These are phyloP conservation scores for Alternaria novae-zelandiae DNA, from an alignment of 2,329 filamentous ascomycete species.

Conservation along the genomic window DNA sequence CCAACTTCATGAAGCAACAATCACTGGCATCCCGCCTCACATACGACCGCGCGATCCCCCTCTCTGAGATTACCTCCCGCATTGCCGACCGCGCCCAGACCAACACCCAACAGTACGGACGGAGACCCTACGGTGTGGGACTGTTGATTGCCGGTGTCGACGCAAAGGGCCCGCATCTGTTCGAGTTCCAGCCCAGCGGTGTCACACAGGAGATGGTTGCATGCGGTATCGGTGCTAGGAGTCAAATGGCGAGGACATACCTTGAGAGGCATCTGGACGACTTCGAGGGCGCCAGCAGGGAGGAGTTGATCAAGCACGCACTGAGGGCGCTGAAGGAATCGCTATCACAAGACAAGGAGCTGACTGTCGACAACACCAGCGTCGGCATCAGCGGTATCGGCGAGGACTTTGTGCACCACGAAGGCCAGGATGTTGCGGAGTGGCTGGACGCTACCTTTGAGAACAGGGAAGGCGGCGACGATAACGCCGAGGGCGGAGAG, in stretches of 20 bases:
- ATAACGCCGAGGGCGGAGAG: constrained; percentile 49
- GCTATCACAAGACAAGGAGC: constrained; percentile 93
- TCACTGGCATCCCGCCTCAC: constrained; percentile 94
- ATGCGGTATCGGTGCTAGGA: constrained; percentile 92
- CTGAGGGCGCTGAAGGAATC: constrained; percentile 93
- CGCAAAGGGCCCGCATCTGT: constrained; percentile 91
- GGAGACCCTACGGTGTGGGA: constrained; percentile 93
- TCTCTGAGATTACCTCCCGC: constrained; percentile 86
- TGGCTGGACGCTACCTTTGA: constrained; percentile 77
- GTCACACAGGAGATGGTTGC: constrained; percentile 98
- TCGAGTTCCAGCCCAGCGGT: constrained; percentile 96
- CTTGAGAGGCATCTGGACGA: constrained; percentile 88
- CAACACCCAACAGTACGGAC: constrained; percentile 97
- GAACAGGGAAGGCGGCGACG: constrained; percentile 49
- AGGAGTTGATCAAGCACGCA: constrained; percentile 90
- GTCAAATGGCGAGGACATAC: constrained; percentile 97
- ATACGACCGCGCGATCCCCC: constrained; percentile 90
- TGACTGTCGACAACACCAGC: constrained; percentile 96
- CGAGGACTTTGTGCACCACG: constrained; percentile 88
- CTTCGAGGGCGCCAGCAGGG: constrained; percentile 77
- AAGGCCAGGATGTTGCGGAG: constrained; percentile 83
- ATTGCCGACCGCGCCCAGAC: constrained; percentile 97
- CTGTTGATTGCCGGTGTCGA: constrained; percentile 92
- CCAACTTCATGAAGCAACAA: constrained; percentile 99
- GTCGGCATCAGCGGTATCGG: constrained; percentile 79